Evolutionary conservation across 1,284 basidiomycete species (phyloP), one percentile per base, ranked within the genome.

Genomic region (Trametes sp.): DNA sequence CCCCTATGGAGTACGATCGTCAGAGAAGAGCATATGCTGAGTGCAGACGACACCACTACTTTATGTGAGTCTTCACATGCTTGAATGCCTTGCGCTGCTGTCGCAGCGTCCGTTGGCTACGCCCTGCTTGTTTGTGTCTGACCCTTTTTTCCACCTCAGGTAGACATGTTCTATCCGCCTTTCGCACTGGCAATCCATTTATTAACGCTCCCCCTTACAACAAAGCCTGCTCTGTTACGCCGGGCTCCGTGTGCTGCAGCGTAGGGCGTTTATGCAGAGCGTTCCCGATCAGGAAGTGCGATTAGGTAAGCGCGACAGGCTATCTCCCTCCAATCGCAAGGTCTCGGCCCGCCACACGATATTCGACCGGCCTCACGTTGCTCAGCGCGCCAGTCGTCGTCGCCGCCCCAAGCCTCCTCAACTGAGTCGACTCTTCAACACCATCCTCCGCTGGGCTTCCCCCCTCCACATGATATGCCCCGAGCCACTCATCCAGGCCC

Each of bases 401-500:
- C 64, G 67, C 66, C 69, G 69, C 67, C 69, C 64, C 63, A 61
- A 65, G 65, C 67, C 62, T 62, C 61, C 67, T 67, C 66, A 57
- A 65, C 66, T 63, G 56, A 66, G 57, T 57, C 63, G 58, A 63
- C 65, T 57, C 64, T 54, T 52, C 63, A 58, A 61, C 66, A 46
- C 54, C 50, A 58, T 67, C 69, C 66, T 62, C 56, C 38, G 46
- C 56, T 48, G 65, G 57, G 61, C 63, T 57, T 59, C 59, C 55
- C 68, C 64, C 63, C 65, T 64, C 61, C 86, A 85, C 86, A 90
- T 91, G 87, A 87, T 77, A 92, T 92, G 89, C 89, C 89, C 82
- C 89, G 89, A 75, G 87, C 86, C 78, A 87, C 87, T 72, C 86
- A 85, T 77, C 77, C 87, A 79, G 87, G 85, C 77, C 84, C 88